Evolutionary conservation across 495 filamentous ascomycete genomes (phyloP).

Genomic region (Aspergillus hancockii): DNA sequence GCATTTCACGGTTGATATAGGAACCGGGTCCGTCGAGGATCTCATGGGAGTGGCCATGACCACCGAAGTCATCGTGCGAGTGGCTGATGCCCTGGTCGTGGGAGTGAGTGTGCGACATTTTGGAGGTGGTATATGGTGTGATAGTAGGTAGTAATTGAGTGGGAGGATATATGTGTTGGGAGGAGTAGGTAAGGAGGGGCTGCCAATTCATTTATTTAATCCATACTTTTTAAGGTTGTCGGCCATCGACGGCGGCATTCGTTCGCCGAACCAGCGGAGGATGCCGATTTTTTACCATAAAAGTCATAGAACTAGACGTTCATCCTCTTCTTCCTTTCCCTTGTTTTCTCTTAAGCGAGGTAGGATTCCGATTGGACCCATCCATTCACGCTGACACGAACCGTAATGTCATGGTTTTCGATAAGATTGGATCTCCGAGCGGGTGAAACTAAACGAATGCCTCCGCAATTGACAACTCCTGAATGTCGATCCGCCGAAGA

Average conservation of each 20-base stretch:
- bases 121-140: neutral
- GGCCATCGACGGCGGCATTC: conserved; percentile 5
- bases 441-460: neutral
- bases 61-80: conserved; percentile 66
- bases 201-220: neutral
- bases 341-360: neutral
- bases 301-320: neutral
- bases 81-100: conserved; percentile 55
- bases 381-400: conserved; percentile 10
- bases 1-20: conserved; percentile 89
- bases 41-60: conserved; percentile 95
- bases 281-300: conserved; percentile 1
- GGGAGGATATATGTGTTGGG: neutral
- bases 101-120: conserved; percentile 57
- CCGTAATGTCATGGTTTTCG: conserved; percentile 1
- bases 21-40: conserved; percentile 93
- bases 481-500: neutral
- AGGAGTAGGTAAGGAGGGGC: neutral
- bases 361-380: neutral
- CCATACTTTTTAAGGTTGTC: neutral
- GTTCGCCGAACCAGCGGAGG: conserved; percentile 8
- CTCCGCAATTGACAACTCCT: neutral
- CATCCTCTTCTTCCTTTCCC: neutral
- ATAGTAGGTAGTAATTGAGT: neutral
- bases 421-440: conserved; percentile 1